phyloP scores from a whole-genome alignment of 306 rosid genomes.

The Gillenia trifoliata region DNA sequence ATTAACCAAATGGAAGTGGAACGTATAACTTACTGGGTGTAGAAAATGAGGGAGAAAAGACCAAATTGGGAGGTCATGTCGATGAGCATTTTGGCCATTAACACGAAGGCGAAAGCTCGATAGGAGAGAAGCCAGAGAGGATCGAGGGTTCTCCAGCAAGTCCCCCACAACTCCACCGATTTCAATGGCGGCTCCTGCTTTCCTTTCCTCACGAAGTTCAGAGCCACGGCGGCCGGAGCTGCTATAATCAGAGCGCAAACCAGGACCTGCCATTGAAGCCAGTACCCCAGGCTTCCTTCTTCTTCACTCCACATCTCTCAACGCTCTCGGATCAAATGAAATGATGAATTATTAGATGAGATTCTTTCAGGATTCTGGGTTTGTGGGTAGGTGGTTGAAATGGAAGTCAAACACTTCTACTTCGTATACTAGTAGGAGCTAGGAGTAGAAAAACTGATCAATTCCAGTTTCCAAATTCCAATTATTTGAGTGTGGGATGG shows the following conservation, averaged over 20 bases:
- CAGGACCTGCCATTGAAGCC: constrained; percentile 32
- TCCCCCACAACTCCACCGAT: constrained; percentile 21
- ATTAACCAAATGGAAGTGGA: too few relatives aligned
- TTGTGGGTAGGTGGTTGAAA: too few relatives aligned
- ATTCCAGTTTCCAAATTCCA: too few relatives aligned
- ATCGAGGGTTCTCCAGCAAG: constrained; percentile 27
- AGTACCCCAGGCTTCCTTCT: constrained; percentile 8
- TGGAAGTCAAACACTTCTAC: too few relatives aligned
- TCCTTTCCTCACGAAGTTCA: neutral
- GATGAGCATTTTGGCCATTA: constrained; percentile 21
- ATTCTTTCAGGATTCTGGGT: too few relatives aligned
- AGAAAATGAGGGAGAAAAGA: constrained; percentile 12
- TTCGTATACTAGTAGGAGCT: too few relatives aligned
- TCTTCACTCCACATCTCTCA: neutral
- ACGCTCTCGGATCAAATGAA: too few relatives aligned
- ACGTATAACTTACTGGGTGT: constrained; percentile 24
- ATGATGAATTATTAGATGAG: too few relatives aligned
- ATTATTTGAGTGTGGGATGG: too few relatives aligned
- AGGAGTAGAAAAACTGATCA: too few relatives aligned
- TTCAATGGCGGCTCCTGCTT: neutral
- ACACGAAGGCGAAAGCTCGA: constrained; percentile 18
- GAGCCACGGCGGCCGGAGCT: constrained; percentile 15
- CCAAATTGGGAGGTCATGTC: constrained; percentile 9
- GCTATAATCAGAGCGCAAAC: constrained; percentile 19
- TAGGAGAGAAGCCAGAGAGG: constrained; percentile 33